Percentiles rank a stretch among this genome's conserved stretches.
Conservation (phyloP, 305 asterid species). For the Fraxinus paxiana region DNA sequence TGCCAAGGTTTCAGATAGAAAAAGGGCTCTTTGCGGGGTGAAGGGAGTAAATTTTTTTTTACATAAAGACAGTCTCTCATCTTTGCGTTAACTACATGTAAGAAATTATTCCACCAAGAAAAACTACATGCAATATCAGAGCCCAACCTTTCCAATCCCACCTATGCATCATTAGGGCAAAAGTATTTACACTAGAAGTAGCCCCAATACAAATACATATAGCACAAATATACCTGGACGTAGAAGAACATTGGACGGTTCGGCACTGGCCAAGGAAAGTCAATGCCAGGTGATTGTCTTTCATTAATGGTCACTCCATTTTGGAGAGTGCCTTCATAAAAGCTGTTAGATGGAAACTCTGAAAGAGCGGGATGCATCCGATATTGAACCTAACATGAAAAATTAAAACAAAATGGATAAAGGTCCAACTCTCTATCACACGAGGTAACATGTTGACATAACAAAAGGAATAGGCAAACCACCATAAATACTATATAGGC, state of each 20-base stretch:
- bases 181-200: background rate
- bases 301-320: constrained; percentile 94
- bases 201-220: constrained; percentile 13
- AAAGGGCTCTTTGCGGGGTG: background rate
- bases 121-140: background rate
- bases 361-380: constrained; percentile 99
- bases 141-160: background rate
- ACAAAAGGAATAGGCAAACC: background rate
- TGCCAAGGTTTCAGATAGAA: too few relatives aligned
- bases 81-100: constrained; percentile 12
- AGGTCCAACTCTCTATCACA: constrained; percentile 15
- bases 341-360: constrained; percentile 98
- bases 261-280: constrained; percentile 99
- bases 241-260: constrained; percentile 98
- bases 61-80: background rate
- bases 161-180: constrained; percentile 4
- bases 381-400: constrained; percentile 74
- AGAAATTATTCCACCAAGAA: background rate
- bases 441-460: background rate
- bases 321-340: constrained; percentile 98
- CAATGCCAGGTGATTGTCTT: constrained; percentile 91
- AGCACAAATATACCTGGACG: constrained; percentile 70
- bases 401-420: background rate
- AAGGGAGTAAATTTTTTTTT: background rate
- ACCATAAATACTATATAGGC: background rate